Evolutionary conservation across 768 basidiomycete species (phyloP), one percentile per base, ranked within the genome.

Genomic region (Gymnopilus dilepis): DNA sequence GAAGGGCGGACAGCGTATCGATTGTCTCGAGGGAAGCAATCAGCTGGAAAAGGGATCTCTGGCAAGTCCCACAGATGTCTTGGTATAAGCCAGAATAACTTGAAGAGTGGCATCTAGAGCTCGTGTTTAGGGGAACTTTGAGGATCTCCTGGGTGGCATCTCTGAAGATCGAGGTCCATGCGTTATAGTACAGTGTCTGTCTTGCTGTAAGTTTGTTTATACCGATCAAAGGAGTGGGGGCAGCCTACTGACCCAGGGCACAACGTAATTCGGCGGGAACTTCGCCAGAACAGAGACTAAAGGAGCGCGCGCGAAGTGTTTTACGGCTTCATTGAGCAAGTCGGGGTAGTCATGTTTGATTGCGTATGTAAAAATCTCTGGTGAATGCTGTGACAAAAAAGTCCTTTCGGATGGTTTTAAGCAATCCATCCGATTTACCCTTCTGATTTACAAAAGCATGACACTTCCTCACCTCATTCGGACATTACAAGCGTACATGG

Each of bases 341-440:
- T 53, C 26, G 4, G 67, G 58, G 24, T 66, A 66, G 17, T 62
- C 61, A 43, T 68, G 65, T 37, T 64, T 64, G 38, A 63, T 33
- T 2, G 60, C 67, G 37, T 64, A 50, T 7, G 22, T 22, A 4
- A 67, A 47, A 6, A 64, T 51, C 6, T 61, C 51, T 11, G 38
- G 17, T 3, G 47, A 54, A 26, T 70, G 63, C 21, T 17, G 3
- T 24, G 63, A 45, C 6, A 60, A 15, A 47, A 56, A 63, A 11
- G 43, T 12, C 21, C 58, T 60, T 26, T 7, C 43, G 24, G 13
- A 12, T 4, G 43, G 24, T 12, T 8, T 13, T 24, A 2, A 17
- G 9, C 15, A n/a, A 21, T n/a, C 7, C 19, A 41, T 41, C 40
- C 7, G 40, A 9, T 2, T 8, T 2, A 21, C 40, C 17, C 3